Evolutionary conservation across 176 grass and related monocot genomes (phyloP).

Genomic region (Paspalum vaginatum): DNA sequence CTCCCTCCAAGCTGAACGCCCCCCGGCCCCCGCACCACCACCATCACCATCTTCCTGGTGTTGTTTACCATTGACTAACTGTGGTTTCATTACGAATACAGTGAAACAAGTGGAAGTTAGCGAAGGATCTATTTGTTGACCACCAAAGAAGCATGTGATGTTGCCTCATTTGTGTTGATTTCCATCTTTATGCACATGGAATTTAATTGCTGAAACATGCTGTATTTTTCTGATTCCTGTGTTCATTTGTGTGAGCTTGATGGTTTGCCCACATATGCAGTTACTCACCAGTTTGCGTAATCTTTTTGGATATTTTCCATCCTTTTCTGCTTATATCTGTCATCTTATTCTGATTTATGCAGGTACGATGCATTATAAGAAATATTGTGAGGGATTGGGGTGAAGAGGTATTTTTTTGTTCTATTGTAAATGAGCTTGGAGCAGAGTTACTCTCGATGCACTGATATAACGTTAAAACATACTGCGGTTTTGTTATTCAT

Average conservation of each 20-base stretch:
- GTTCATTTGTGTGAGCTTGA: conserved; percentile 9
- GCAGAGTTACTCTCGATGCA: conserved; percentile 11
- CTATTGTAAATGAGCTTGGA: conserved; percentile 10
- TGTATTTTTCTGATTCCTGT: conserved; percentile 15
- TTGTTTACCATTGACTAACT: too few species aligned
- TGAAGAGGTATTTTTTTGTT: conserved; percentile 68
- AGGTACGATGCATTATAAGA: conserved; percentile 97
- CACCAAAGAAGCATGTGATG: conserved; percentile 21
- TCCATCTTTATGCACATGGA: not conserved
- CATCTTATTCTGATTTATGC: conserved; percentile 43
- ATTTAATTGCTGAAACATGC: not conserved
- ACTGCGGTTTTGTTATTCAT: conserved; percentile 14
- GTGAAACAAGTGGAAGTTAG: not conserved
- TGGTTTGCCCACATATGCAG: conserved; percentile 18
- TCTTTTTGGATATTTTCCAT: not conserved
- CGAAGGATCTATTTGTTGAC: conserved; percentile 31
- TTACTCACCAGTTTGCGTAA: conserved; percentile 9
- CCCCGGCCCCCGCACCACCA: too few species aligned
- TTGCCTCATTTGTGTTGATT: conserved; percentile 27
- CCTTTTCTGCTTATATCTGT: conserved; percentile 7
- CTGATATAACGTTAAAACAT: conserved; percentile 17
- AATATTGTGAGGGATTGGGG: conserved; percentile 98
- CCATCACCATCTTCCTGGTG: too few species aligned
- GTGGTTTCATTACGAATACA: too few species aligned
- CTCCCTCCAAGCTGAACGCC: too few species aligned